These are phyloP conservation scores for Wolfiporia cocos DNA, from an alignment of 1,284 basidiomycete species.

Conservation along the genomic window DNA sequence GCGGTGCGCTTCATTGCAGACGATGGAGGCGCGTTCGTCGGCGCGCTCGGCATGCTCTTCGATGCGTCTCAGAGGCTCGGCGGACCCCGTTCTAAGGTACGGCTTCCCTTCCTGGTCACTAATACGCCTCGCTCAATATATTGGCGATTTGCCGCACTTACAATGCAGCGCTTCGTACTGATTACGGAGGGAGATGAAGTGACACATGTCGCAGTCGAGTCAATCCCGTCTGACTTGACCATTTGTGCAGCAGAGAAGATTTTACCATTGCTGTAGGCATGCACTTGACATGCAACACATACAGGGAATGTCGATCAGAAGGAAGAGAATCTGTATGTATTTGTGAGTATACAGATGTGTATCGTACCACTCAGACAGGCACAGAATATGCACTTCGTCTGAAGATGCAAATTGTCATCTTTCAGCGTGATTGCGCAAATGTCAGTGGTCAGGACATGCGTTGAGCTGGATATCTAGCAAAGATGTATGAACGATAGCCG, in stretches of 20 bases:
- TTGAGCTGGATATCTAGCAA: too few relatives aligned
- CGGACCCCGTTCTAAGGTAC: conserved; percentile 59
- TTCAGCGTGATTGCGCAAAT: too few relatives aligned
- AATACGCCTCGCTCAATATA: conserved; percentile 2
- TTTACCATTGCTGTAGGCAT: conserved; percentile 41
- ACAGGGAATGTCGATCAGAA: background rate
- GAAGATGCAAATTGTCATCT: too few relatives aligned
- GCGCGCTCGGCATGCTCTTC: conserved; percentile 56
- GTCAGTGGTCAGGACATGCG: too few relatives aligned
- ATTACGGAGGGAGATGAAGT: conserved; percentile 53
- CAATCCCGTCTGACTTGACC: conserved; percentile 46
- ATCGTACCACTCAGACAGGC: background rate
- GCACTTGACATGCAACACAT: too few relatives aligned
- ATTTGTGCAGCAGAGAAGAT: conserved; percentile 54
- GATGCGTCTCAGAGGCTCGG: conserved; percentile 61
- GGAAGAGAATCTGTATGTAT: background rate
- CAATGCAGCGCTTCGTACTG: conserved; percentile 47
- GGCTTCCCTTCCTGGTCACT: too few relatives aligned
- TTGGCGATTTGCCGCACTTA: background rate
- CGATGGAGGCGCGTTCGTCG: conserved; percentile 53
- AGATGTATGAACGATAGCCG: too few relatives aligned
- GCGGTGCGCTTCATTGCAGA: conserved; percentile 64
- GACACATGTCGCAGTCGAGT: conserved; percentile 51
- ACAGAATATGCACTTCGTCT: too few relatives aligned
- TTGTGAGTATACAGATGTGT: background rate